phyloP scores from a whole-genome alignment of 192 early-diverging fungal genomes.

The Coemansia reversa region DNA sequence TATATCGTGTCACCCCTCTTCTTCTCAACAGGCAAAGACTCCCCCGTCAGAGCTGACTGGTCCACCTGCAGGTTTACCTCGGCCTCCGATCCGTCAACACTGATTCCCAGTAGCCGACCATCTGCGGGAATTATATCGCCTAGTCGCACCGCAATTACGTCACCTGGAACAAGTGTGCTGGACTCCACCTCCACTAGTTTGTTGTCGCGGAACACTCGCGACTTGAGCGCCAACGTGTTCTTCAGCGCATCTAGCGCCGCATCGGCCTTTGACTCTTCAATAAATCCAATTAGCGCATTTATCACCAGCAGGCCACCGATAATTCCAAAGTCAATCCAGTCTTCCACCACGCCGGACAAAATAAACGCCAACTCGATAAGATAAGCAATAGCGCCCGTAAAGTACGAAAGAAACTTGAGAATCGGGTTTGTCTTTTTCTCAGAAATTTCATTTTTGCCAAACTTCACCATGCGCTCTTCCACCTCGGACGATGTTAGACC shows the following conservation, averaged over 20 bases:
- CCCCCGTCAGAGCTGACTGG: conserved; percentile 92
- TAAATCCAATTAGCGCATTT: conserved; percentile 91
- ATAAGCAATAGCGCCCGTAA: conserved; percentile 86
- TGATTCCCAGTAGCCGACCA: conserved; percentile 75
- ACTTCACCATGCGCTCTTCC: conserved; percentile 65
- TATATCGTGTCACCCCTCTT: conserved; percentile 80
- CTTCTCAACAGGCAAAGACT: conserved; percentile 88
- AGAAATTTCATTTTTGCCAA: conserved; percentile 79
- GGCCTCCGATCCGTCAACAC: conserved; percentile 72
- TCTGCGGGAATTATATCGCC: conserved; percentile 96
- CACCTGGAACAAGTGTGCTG: conserved; percentile 81
- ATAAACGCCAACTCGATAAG: conserved; percentile 88
- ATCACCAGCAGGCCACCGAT: conserved; percentile 74
- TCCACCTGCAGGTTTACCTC: conserved; percentile 84
- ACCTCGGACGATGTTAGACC: conserved; percentile 80
- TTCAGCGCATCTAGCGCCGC: conserved; percentile 91
- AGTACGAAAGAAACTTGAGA: conserved; percentile 84
- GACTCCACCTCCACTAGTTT: conserved; percentile 72
- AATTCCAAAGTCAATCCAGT: conserved; percentile 84
- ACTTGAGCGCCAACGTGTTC: conserved; percentile 88
- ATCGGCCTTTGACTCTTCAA: conserved; percentile 92
- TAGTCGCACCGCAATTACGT: conserved; percentile 85
- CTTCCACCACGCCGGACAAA: conserved; percentile 70
- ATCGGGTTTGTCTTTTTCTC: conserved; percentile 84
- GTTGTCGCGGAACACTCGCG: conserved; percentile 77